phyloP scores from a whole-genome alignment of 2,329 filamentous ascomycete species.

The Fusarium heterosporum region DNA sequence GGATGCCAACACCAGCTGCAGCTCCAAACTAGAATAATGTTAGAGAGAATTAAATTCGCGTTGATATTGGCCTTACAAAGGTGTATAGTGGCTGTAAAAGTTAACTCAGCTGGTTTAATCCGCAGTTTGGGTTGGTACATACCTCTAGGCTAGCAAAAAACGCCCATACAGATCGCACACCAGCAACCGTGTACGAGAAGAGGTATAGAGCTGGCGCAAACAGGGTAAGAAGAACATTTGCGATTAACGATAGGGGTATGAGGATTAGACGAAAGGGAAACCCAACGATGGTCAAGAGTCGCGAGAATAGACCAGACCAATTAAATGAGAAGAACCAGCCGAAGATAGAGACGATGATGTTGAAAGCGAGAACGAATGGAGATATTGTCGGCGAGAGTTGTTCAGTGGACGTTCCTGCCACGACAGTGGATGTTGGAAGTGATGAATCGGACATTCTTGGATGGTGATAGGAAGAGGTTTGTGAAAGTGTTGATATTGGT shows the following conservation, averaged over 20 bases:
- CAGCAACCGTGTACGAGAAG: constrained; percentile 46
- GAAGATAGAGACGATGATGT: constrained; percentile 45
- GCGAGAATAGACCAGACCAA: constrained; percentile 45
- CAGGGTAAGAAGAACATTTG: constrained; percentile 47
- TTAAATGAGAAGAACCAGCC: constrained; percentile 46
- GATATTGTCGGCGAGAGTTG: constrained; percentile 27
- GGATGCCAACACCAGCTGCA: constrained; percentile 74
- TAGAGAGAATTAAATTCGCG: rapidly evolving
- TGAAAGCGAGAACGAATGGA: constrained; percentile 42
- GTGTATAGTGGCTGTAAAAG: constrained; percentile 55
- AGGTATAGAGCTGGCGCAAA: constrained; percentile 55
- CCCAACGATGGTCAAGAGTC: constrained; percentile 41
- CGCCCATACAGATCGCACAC: constrained; percentile 38
- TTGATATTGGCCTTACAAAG: constrained; percentile 51
- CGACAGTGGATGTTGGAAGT: constrained; percentile 27
- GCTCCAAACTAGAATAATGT: constrained; percentile 64
- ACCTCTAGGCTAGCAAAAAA: constrained; percentile 55
- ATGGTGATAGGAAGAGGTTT: constrained; percentile 14
- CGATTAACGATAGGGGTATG: constrained; percentile 48
- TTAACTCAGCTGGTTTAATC: constrained; percentile 5
- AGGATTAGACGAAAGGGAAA: constrained; percentile 50
- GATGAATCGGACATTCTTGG: constrained; percentile 31
- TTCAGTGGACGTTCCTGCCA: constrained; percentile 19
- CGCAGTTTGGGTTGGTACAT: constrained; percentile 10
- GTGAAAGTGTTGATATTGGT: constrained; percentile 1